These are phyloP conservation scores for Sporodiniella umbellata DNA, from an alignment of 371 early-diverging fungal species.

Conservation along the genomic window DNA sequence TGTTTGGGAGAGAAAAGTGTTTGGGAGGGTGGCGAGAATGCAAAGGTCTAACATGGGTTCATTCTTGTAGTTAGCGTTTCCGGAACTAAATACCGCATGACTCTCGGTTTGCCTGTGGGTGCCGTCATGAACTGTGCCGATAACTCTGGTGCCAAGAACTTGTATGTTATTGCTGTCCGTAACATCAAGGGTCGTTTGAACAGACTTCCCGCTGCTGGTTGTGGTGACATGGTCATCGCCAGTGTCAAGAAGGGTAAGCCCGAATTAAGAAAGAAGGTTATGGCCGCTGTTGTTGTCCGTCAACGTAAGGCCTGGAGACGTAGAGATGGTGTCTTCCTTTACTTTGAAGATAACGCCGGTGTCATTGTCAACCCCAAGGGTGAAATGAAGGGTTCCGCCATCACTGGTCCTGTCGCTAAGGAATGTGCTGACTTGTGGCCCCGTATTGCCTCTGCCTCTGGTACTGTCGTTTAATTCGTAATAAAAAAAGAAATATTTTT, in stretches of 20 bases:
- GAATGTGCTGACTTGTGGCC: slow-evolving; percentile 99
- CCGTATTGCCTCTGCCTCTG: slow-evolving; percentile 98
- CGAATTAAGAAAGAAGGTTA: slow-evolving; percentile 99
- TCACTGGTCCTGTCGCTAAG: slow-evolving; percentile 99
- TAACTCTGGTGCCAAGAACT: slow-evolving; percentile 99
- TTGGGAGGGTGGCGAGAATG: too few relatives aligned
- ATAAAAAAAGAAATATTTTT: too few relatives aligned
- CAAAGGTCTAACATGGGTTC: too few relatives aligned
- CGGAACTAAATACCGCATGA: slow-evolving; percentile 98
- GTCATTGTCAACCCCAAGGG: slow-evolving; percentile 91
- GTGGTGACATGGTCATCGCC: slow-evolving; percentile 99
- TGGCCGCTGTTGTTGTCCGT: slow-evolving; percentile 99
- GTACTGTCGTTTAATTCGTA: slow-evolving; percentile 86
- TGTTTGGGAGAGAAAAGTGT: background rate
- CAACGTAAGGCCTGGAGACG: slow-evolving; percentile 99
- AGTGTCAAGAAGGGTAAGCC: slow-evolving; percentile 99
- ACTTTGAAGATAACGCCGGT: slow-evolving; percentile 86
- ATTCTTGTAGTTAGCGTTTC: slow-evolving; percentile 56
- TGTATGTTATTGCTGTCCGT: slow-evolving; percentile 98
- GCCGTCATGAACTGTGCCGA: slow-evolving; percentile 99
- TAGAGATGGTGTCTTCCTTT: slow-evolving; percentile 98
- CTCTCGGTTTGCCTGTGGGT: slow-evolving; percentile 99
- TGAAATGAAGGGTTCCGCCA: slow-evolving; percentile 99
- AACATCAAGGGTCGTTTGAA: slow-evolving; percentile 97
- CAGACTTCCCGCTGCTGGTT: slow-evolving; percentile 99